Evolutionary conservation across 345 rosid genomes (phyloP), one percentile per base, ranked within the genome.

Genomic region (Moricandia moricandioides): DNA sequence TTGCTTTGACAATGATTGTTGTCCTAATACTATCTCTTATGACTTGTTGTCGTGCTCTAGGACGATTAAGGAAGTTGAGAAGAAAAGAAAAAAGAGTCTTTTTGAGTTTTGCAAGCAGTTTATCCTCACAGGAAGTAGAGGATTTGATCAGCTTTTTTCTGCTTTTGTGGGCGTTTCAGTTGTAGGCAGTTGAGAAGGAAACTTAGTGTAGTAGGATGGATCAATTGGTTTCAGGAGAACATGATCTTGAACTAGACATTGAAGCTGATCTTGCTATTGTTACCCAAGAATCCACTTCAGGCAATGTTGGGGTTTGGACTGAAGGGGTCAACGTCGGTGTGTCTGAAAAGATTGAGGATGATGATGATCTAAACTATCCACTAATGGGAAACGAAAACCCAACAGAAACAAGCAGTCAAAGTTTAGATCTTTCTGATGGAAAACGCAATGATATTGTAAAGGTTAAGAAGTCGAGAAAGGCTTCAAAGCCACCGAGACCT

Each of bases 401-500:
- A 31, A 79, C 61, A 14, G 76, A 68, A 49, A 72, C 21, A 52
- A 69, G 31, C 26, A 52, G 60, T 30, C 65, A 76, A 62, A 79
- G 67, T 68, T 67, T 39, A 62, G 75, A 75, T 49, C 77, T 52
- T 59, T 67, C 66, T 4, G 82, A 47, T 33, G 26, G 18, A 10
- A 79, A 73, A 62, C 57, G 52, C 52, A 47, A 43, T 1, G 84
- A 67, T 40, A 83, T 61, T 71, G 89, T 61, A 31, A 86, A 87
- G 63, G 63, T 70, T 30, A 83, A 83, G 72, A 84, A 85, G 61
- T 65, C 71, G 13, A 85, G 88, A 80, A 85, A 84, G 75, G 84
- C 96, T 80, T 82, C 92, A 34, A 91, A 86, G 81, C 98, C 98
- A 56, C 98, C 98, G 0, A 78, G 89, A 45, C 96, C 97, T 49